Evolutionary conservation across 2,329 filamentous ascomycete genomes (phyloP).

Genomic region (Calcarisporium arbuscula): DNA sequence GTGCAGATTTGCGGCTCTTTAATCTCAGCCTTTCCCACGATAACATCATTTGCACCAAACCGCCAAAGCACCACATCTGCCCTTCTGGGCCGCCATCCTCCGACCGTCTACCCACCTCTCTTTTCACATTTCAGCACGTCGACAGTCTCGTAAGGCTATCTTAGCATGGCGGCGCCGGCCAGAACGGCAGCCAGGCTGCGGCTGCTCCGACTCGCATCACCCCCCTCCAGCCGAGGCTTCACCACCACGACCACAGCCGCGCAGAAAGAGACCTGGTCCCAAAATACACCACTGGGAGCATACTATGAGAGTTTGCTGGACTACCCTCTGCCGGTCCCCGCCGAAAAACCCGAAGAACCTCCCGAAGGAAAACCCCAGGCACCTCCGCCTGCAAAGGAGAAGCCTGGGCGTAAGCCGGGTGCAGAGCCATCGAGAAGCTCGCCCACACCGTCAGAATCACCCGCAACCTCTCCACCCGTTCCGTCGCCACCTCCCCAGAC

Average conservation of each 20-base stretch:
- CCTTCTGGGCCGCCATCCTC: too few species aligned
- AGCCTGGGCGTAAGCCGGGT: conserved; percentile 21
- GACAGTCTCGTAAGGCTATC: too few species aligned
- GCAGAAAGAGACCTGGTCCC: conserved; percentile 24
- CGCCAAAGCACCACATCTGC: too few species aligned
- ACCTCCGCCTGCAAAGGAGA: conserved; percentile 17
- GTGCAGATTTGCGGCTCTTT: too few species aligned
- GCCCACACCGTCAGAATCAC: neutral
- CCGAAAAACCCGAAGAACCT: conserved; percentile 37
- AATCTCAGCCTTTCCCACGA: too few species aligned
- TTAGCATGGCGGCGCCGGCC: conserved; percentile 26
- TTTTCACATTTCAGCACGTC: too few species aligned
- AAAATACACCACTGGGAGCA: conserved; percentile 42
- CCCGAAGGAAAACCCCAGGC: conserved; percentile 27
- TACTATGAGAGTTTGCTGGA: conserved; percentile 55
- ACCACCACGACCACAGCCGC: conserved; percentile 16
- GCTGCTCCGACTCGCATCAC: conserved; percentile 17
- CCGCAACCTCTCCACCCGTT: conserved; percentile 8
- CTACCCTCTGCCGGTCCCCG: conserved; percentile 33
- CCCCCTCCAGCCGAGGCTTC: conserved; percentile 18
- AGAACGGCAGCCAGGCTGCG: conserved; percentile 24
- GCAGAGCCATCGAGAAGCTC: conserved; percentile 10
- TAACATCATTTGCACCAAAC: too few species aligned
- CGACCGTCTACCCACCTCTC: too few species aligned
- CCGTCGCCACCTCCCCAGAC: conserved; percentile 25